phyloP scores from a whole-genome alignment of 768 basidiomycete species.

The Butyriboletus loyo region DNA sequence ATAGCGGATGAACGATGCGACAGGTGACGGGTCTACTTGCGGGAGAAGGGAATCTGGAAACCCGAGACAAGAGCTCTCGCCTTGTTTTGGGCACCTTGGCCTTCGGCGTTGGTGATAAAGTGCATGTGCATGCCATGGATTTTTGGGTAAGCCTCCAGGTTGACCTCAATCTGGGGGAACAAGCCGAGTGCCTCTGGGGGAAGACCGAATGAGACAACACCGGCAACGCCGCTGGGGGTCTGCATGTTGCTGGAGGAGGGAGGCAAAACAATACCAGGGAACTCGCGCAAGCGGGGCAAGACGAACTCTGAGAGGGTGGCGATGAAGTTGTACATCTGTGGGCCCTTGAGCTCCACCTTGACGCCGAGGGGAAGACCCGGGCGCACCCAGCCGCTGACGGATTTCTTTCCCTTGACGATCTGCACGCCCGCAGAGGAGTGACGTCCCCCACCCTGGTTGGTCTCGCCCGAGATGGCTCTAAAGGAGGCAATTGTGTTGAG shows the following conservation, averaged over 20 bases:
- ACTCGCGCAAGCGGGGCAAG: constrained; percentile 90
- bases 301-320: constrained; percentile 89
- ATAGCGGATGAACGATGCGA: not conserved
- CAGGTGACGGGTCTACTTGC: constrained; percentile 29
- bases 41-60: constrained; percentile 85
- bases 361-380: constrained; percentile 79
- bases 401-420: constrained; percentile 65
- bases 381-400: constrained; percentile 79
- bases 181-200: constrained; percentile 79
- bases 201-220: constrained; percentile 88
- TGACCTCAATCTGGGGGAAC: constrained; percentile 96
- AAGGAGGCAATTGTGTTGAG: constrained; percentile 86
- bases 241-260: constrained; percentile 64
- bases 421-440: constrained; percentile 74
- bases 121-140: constrained; percentile 91
- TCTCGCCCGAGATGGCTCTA: constrained; percentile 84
- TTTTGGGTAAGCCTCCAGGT: constrained; percentile 84
- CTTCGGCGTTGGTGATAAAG: constrained; percentile 85
- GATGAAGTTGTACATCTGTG: constrained; percentile 94
- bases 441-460: constrained; percentile 66
- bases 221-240: constrained; percentile 74
- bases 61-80: constrained; percentile 86
- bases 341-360: constrained; percentile 87
- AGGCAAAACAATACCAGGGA: constrained; percentile 79
- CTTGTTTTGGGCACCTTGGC: constrained; percentile 85